Evolutionary conservation across 2,329 filamentous ascomycete genomes (phyloP), one percentile per base, ranked within the genome.

Genomic region (Talaromyces amestolkiae): DNA sequence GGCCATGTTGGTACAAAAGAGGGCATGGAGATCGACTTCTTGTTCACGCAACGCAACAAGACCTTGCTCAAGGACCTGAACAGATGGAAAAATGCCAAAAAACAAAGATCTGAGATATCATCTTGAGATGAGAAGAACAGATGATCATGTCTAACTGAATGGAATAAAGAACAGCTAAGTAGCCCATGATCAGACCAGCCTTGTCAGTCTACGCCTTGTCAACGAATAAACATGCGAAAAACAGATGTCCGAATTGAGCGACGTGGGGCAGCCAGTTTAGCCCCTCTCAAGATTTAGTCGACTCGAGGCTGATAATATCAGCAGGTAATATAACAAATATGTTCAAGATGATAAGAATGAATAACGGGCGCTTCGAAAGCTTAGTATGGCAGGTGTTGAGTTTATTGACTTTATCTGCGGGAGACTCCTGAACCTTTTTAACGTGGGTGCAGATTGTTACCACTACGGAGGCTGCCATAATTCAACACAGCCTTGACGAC

Each of bases 1-100:
- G 45, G 53, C 41, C 64, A 65, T 65, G 7, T 27, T 58, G n/a
- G 19, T 37, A 31, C 37, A 35, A 19, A 54, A 54, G 4, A 15
- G 2, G 3, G 31, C n/a, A 54, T 35, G 31, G 37, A 54, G n/a
- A 17, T 27, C 8, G 27, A 19, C 19, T 27, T n/a, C 7, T 15
- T 51, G 1, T 51, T 15, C 8, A 17, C 9, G 11, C 5, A 47
- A 15, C 45, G 19, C 43, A 49, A 27, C 22, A 53, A 22, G 17
- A 8, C 27, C 6, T 37, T 54, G 51, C 27, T 51, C 47, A 31
- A 31, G 47, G 47, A 51, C 22, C 22, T 15, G 15, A 49, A 27
- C 13, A 7, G 3, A 51, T 51, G 9, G 8, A 3, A 27, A 22
- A 6, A 35, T 19, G 24, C 4, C 33, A 24, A 22, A 39, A 9